Base-by-base conservation (phyloP, 176 grass and related monocot species). In the Cocos nucifera region DNA sequence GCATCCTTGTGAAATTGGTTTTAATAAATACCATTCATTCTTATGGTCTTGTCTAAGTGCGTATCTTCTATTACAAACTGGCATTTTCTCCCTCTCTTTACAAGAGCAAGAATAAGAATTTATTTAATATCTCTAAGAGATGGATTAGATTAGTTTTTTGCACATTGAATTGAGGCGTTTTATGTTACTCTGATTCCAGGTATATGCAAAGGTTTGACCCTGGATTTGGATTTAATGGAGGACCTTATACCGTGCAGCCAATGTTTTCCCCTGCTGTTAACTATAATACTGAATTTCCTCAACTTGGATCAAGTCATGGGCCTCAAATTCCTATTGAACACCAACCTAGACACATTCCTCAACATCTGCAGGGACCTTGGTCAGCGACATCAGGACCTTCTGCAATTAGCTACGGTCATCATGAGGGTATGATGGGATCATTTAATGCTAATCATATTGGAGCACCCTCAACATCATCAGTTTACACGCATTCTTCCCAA, bases 201-300 rank as follows among this genome's bases (percentile, higher is more conserved):
- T 91, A 91, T 55, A 80, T 78, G 64, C 88, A 99, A 82, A 83
- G 88, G 66, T 99, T 99, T 83, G 94, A 99, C 86, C 88, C 94
- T 69, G 88, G 94, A 51, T 99, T 99, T 79, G 94, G 85, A 58
- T 93, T 89, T 64, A 89, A 66, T 75, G 82, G 84, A 35, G 88
- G 85, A 3, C 28, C 77, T 23, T 99, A 93, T 57, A 58, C 76
- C 9, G 83, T 99, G 57, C 94, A 93, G 66, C 94, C 94, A 22
- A 18, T 99, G 15, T 99, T 86, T 81, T 81, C 84, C 18, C 88
- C 94, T 69, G 79, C 94, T 83, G 79, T 98, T 64, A 99, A 83
- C 63, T 99, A 99, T 71, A 91, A 89, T 70, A 89, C 94, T 12
- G 94, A 99, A 65, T 99, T 99, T 44, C 94, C 94, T 19, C 94